These are phyloP conservation scores for Puccinia coronata DNA, from an alignment of 1,284 basidiomycete species.

Conservation along the genomic window DNA sequence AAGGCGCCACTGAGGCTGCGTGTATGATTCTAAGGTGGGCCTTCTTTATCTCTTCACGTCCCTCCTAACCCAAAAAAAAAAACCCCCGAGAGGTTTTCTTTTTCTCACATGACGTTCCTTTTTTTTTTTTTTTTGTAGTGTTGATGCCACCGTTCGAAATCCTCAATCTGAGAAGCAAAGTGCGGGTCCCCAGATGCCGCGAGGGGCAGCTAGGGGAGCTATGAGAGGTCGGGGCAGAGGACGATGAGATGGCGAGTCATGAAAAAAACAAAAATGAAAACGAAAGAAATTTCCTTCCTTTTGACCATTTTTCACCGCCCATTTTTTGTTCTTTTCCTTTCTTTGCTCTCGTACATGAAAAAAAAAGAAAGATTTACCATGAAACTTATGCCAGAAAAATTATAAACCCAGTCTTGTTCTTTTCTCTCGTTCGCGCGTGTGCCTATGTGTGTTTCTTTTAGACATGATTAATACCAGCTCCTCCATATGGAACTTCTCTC, in stretches of 20 bases:
- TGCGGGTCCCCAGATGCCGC: slow-evolving; percentile 77
- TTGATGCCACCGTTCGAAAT: slow-evolving; percentile 91
- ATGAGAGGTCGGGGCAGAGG: slow-evolving; percentile 79
- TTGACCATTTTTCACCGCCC: background rate
- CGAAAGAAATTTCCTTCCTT: background rate
- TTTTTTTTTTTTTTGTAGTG: slow-evolving; percentile 62
- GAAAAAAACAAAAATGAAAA: background rate
- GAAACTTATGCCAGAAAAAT: no score
- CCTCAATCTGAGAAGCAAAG: slow-evolving; percentile 66
- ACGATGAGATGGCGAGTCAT: slow-evolving; percentile 34
- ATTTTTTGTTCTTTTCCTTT: no score
- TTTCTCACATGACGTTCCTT: background rate
- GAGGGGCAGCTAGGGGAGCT: slow-evolving; percentile 78
- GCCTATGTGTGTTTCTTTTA: no score
- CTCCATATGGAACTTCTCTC: no score
- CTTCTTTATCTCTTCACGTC: slow-evolving; percentile 51
- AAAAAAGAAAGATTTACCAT: no score
- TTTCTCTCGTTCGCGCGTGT: no score
- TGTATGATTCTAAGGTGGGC: slow-evolving; percentile 72
- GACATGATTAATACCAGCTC: no score
- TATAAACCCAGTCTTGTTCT: no score
- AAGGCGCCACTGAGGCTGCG: slow-evolving; percentile 91
- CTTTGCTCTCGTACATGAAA: no score
- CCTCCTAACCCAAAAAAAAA: background rate
- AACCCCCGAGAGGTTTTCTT: no score